A percentile compares a stretch with the other conserved stretches of the same genome.
phyloP scores from a whole-genome alignment of 2,329 filamentous ascomycete genomes.

The Didymella keratinophila region DNA sequence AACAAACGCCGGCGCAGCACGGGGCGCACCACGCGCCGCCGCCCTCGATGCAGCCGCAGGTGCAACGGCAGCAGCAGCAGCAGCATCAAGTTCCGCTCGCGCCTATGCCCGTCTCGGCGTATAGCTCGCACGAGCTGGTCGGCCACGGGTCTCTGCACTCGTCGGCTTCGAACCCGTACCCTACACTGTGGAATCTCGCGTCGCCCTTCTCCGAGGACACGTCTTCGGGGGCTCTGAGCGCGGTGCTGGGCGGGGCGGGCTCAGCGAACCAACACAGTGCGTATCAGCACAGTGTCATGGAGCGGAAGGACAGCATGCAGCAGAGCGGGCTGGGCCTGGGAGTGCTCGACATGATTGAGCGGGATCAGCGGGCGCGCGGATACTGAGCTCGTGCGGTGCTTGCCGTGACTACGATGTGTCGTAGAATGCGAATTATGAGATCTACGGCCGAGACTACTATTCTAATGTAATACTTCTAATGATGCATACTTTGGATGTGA shows the following conservation, averaged over 20 bases:
- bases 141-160: conserved; percentile 2
- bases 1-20: no score
- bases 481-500: not conserved
- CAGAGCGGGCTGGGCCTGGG: conserved; percentile 19
- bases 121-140: conserved; percentile 1
- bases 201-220: conserved; percentile 37
- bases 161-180: conserved; percentile 12
- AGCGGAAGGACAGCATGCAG: conserved; percentile 18
- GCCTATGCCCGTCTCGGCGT: not conserved
- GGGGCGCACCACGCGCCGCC: no score
- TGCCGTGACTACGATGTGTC: conserved; percentile 7
- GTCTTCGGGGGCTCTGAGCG: not conserved
- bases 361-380: conserved; percentile 28
- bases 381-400: conserved; percentile 20
- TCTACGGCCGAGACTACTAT: conserved; percentile 14
- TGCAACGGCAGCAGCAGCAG: not conserved
- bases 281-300: conserved; percentile 12
- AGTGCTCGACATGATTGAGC: conserved; percentile 33
- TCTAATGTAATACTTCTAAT: conserved; percentile 18
- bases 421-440: conserved; percentile 8
- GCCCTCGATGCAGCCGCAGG: not conserved
- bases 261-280: no score
- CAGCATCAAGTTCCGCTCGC: not conserved
- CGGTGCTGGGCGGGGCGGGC: not conserved
- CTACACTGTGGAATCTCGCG: conserved; percentile 39